Evolutionary conservation across 129 eudicot species (phyloP), one percentile per base, ranked within the genome.

Genomic region (Daucus carota): DNA sequence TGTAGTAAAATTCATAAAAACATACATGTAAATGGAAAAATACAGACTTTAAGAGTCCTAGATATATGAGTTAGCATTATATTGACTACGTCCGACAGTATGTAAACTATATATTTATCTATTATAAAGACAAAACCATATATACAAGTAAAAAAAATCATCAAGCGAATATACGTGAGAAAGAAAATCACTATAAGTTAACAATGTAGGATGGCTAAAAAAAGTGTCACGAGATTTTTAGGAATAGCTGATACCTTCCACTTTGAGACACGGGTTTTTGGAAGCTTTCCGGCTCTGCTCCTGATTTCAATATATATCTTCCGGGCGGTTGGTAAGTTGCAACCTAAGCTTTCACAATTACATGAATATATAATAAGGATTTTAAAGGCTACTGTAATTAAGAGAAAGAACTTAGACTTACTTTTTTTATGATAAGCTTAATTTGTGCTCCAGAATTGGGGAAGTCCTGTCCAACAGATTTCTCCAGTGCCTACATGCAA

Each of bases 251-350:
- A 28, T 77, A 94, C 99, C 99, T 91, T 91, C 90, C 94, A 24
- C 5, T 57, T 57, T 24, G 65, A n/a, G 86, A 70, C 18, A 73
- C 69, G 46, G 83, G 78, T 80, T 84, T 88, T 87, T 85, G 90
- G 42, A 60, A 77, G 83, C 80, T 76, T 78, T 86, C 96, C 76
- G 75, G 75, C 70, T 89, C 96, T 26, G 75, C 80, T 82, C 82
- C 95, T 15, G 90, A 83, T 79, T 88, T 95, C 84, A 92, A 77
- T 76, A 88, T 46, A 81, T 95, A 95, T 86, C 85, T 92, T 79
- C 97, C 99, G n/a, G 95, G 87, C 80, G 96, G 84, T 79, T 86
- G 88, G 75, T 78, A 83, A 77, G 73, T 85, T 41, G 99, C 99
- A 79, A 95, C 85, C 99, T 95, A 81, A 71, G 48, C 44, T 43